These are phyloP conservation scores for Tylopilus vinaceipallidus DNA, from an alignment of 768 basidiomycete genomes.

Conservation along the genomic window DNA sequence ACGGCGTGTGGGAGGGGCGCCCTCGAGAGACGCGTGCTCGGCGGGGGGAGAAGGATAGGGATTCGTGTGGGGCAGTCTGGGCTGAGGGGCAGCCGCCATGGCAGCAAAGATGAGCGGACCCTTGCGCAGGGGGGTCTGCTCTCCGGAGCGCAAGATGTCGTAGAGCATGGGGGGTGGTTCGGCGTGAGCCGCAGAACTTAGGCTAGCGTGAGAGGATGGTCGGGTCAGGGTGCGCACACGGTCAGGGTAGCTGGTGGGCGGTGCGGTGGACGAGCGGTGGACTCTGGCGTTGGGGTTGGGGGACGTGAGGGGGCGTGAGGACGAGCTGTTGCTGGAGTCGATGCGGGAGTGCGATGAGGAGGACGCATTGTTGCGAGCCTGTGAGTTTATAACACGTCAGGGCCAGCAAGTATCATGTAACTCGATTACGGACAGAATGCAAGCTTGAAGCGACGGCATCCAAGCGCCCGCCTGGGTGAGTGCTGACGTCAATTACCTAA, in stretches of 20 bases:
- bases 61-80: too few species aligned
- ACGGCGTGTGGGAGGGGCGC: background rate
- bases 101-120: conserved; percentile 67
- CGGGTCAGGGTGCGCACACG: conserved; percentile 6
- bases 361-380: too few species aligned
- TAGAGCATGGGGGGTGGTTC: conserved; percentile 14
- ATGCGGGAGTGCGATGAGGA: background rate
- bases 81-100: too few species aligned
- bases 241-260: conserved; percentile 24
- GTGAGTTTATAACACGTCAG: conserved; percentile 25
- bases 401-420: conserved; percentile 4
- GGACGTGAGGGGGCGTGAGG: conserved; percentile 14
- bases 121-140: conserved; percentile 32
- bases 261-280: conserved; percentile 8
- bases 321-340: background rate
- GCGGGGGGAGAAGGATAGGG: conserved; percentile 31
- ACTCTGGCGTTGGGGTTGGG: conserved; percentile 1
- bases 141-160: conserved; percentile 22
- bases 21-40: conserved; percentile 14
- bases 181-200: background rate
- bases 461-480: conserved; percentile 7
- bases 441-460: conserved; percentile 15
- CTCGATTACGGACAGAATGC: conserved; percentile 21
- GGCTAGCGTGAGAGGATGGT: conserved; percentile 7
- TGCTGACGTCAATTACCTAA: conserved; percentile 32